These are phyloP conservation scores for Usnea hakonensis DNA, from an alignment of 495 filamentous ascomycete genomes.

Conservation along the genomic window DNA sequence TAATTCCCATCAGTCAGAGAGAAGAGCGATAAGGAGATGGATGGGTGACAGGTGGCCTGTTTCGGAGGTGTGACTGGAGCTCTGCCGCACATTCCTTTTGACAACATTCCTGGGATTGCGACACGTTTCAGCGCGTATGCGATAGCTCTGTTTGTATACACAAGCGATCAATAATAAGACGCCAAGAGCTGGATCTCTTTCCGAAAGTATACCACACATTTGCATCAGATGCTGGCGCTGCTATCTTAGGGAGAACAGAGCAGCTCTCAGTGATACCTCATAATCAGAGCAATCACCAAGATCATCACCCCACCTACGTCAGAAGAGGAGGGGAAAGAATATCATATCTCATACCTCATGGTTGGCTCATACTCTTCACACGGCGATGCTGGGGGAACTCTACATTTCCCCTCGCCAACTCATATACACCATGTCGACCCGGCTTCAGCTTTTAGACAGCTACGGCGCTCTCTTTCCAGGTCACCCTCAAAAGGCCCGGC, in stretches of 20 bases:
- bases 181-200: neutral
- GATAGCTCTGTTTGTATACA: conserved; percentile 2
- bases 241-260: neutral
- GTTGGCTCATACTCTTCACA: conserved; percentile 48
- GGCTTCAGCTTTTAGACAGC: conserved; percentile 62
- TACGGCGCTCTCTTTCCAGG: conserved; percentile 76
- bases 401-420: conserved; percentile 76
- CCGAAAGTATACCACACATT: neutral
- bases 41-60: conserved; percentile 8
- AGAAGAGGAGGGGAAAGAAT: neutral
- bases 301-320: neutral
- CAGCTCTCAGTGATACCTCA: neutral
- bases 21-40: neutral
- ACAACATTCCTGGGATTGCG: conserved; percentile 1
- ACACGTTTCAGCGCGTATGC: conserved; percentile 11
- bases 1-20: neutral
- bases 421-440: conserved; percentile 73
- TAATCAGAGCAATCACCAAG: neutral
- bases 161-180: neutral
- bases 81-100: conserved; percentile 9
- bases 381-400: conserved; percentile 62
- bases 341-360: conserved; percentile 28
- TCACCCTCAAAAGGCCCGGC: conserved; percentile 72
- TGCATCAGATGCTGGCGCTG: neutral
- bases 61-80: conserved; percentile 4